A percentile compares a stretch with the other conserved stretches of the same genome.
phyloP scores from a whole-genome alignment of 805 yeast species.

The Schwanniomyces polymorphus region DNA sequence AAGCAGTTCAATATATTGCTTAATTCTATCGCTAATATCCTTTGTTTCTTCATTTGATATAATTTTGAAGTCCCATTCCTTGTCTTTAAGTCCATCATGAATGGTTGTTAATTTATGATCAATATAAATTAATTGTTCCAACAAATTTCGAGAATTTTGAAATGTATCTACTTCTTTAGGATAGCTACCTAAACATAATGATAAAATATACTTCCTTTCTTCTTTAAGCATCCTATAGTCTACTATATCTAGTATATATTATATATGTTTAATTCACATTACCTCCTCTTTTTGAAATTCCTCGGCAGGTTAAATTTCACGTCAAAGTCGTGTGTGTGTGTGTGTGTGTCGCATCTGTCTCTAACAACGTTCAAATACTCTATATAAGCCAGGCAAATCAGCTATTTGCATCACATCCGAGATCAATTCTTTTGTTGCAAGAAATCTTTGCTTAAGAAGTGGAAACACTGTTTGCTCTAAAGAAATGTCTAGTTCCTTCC shows the following conservation, averaged over 20 bases:
- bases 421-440: constrained; percentile 58
- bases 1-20: constrained; percentile 2
- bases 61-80: constrained; percentile 18
- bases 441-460: constrained; percentile 54
- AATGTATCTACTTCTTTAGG: constrained; percentile 33
- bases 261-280: neutral
- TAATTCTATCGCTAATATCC: constrained; percentile 6
- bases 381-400: constrained; percentile 84
- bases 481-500: constrained; percentile 21
- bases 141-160: constrained; percentile 31
- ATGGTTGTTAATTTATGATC: constrained; percentile 36
- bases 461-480: constrained; percentile 70
- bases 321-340: too few species aligned
- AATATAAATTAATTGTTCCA: constrained; percentile 33
- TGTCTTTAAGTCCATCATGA: constrained; percentile 26
- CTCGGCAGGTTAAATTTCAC: too few species aligned
- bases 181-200: constrained; percentile 36
- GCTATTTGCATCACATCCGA: constrained; percentile 80
- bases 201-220: constrained; percentile 21
- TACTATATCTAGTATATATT: neutral
- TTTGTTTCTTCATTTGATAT: constrained; percentile 22
- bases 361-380: constrained; percentile 85
- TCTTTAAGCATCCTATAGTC: constrained; percentile 10
- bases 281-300: neutral
- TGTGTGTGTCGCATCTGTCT: neutral